These are phyloP conservation scores for Syzygium grande DNA, from an alignment of 345 rosid species.

Conservation along the genomic window DNA sequence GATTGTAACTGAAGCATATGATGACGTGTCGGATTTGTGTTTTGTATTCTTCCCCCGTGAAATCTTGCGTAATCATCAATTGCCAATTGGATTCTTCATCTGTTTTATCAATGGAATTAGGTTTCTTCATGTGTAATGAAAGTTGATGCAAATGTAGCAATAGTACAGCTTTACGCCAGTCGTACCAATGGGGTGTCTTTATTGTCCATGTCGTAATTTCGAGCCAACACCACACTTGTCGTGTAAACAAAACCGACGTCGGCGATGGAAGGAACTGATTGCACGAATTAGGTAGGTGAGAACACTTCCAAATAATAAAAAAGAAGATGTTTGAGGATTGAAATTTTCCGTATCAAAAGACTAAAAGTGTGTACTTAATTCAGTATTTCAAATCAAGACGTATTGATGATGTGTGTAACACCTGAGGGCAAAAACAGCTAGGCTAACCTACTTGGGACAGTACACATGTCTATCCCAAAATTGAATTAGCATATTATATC, in stretches of 20 bases:
- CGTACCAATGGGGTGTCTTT: neutral
- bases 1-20: neutral
- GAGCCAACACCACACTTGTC: neutral
- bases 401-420: neutral
- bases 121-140: neutral
- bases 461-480: neutral
- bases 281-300: neutral
- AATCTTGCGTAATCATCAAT: neutral
- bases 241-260: neutral
- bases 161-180: neutral
- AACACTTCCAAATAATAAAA: neutral
- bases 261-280: neutral
- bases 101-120: neutral
- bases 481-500: neutral
- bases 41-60: neutral
- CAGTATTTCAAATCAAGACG: neutral
- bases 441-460: neutral
- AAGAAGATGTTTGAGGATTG: neutral
- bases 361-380: neutral
- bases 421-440: neutral
- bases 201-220: neutral
- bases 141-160: neutral
- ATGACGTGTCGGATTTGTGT: neutral
- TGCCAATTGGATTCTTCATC: neutral
- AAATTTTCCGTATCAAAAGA: neutral